These are phyloP conservation scores for Populus hybrid DNA, from an alignment of 441 rosid genomes.

Conservation along the genomic window DNA sequence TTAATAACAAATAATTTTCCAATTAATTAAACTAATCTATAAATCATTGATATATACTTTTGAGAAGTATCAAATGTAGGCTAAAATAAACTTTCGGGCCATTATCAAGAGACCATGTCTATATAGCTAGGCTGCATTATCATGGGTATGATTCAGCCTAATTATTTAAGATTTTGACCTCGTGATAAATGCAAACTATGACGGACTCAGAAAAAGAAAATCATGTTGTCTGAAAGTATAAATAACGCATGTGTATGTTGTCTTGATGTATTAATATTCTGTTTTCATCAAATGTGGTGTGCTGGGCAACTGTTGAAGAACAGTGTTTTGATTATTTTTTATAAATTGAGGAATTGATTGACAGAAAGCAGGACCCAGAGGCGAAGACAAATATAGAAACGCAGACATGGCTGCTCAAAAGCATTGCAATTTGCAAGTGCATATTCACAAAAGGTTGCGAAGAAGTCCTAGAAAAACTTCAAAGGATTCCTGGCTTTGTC, in stretches of 20 bases:
- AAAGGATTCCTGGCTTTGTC: background rate
- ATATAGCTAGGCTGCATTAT: background rate
- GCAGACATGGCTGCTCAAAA: background rate
- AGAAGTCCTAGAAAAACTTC: background rate
- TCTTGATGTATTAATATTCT: background rate
- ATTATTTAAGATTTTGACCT: constrained; percentile 1
- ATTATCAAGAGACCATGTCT: background rate
- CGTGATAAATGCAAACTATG: background rate
- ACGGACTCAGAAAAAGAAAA: background rate
- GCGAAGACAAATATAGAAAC: background rate
- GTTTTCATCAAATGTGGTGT: too few species aligned
- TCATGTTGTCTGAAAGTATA: background rate
- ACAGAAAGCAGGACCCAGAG: background rate
- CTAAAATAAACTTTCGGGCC: background rate
- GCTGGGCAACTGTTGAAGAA: background rate
- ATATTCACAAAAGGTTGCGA: background rate
- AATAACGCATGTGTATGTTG: background rate
- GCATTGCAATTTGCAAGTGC: background rate
- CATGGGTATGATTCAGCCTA: background rate
- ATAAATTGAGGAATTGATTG: background rate
- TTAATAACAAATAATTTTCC: too few species aligned
- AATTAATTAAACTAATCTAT: too few species aligned
- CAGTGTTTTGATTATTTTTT: background rate
- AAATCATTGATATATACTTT: background rate
- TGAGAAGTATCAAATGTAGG: background rate